Conservation (phyloP, 176 grass and related monocot species). For the Carex parvula region DNA sequence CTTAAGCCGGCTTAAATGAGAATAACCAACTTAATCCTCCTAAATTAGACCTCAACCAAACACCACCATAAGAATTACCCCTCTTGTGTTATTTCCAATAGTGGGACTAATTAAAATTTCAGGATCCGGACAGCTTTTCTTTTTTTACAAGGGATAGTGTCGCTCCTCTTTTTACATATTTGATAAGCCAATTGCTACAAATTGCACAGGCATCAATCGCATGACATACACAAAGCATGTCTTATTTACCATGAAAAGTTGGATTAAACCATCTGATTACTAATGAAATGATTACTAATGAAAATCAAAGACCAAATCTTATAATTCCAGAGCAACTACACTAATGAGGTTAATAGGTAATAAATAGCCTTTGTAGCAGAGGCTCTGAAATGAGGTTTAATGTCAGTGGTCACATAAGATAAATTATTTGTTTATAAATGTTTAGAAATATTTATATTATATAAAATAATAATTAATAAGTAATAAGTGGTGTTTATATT, state of each 20-base stretch:
- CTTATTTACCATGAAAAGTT: not conserved
- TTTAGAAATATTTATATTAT: too few relatives aligned
- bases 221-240: not conserved
- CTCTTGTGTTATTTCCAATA: too few relatives aligned
- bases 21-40: too few relatives aligned
- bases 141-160: conserved; percentile 29
- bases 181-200: conserved; percentile 59
- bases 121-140: too few relatives aligned
- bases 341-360: not conserved
- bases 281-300: not conserved
- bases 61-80: too few relatives aligned
- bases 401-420: not conserved
- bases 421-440: too few relatives aligned
- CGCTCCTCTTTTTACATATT: conserved; percentile 44
- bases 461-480: too few relatives aligned
- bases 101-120: too few relatives aligned
- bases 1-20: too few relatives aligned
- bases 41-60: too few relatives aligned
- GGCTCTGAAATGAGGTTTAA: not conserved
- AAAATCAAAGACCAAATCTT: not conserved
- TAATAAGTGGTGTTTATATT: too few relatives aligned
- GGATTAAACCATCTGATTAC: not conserved
- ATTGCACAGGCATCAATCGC: not conserved
- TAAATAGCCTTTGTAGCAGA: not conserved
- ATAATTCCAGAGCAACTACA: not conserved